Conservation (phyloP, 2,329 filamentous ascomycete species). For the Colletotrichum limetticola region DNA sequence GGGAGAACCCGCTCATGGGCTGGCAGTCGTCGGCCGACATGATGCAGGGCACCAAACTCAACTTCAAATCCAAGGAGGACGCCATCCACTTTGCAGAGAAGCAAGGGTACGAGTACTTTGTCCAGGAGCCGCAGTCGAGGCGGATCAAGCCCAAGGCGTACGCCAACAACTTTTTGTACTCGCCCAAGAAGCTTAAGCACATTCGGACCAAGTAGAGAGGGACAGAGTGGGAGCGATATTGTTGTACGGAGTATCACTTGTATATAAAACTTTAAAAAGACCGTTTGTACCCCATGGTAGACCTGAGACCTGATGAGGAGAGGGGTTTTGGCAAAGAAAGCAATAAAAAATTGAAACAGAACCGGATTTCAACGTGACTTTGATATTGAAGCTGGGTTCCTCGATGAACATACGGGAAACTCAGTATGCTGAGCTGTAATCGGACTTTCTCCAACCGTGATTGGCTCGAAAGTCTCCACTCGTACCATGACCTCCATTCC, state of each 20-base stretch:
- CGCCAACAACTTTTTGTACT: constrained; percentile 94
- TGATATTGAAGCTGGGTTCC: neutral
- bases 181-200: constrained; percentile 86
- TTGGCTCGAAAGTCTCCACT: neutral
- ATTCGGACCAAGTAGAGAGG: constrained; percentile 78
- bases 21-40: constrained; percentile 97
- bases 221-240: too few species aligned
- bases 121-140: constrained; percentile 94
- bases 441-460: neutral
- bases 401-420: neutral
- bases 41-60: constrained; percentile 93
- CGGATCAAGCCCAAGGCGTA: constrained; percentile 92
- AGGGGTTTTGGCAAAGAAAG: too few species aligned
- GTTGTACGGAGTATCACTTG: constrained; percentile 33
- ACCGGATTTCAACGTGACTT: neutral
- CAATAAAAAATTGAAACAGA: neutral
- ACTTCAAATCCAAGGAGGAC: constrained; percentile 93
- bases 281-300: neutral
- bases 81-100: constrained; percentile 96
- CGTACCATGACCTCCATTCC: too few species aligned
- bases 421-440: neutral
- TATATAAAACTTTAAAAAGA: constrained; percentile 41
- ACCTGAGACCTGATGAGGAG: too few species aligned
- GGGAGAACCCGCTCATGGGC: constrained; percentile 98
- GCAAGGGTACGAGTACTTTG: constrained; percentile 99